phyloP scores from a whole-genome alignment of 2,329 filamentous ascomycete genomes.

The Colletotrichum eremochloae region DNA sequence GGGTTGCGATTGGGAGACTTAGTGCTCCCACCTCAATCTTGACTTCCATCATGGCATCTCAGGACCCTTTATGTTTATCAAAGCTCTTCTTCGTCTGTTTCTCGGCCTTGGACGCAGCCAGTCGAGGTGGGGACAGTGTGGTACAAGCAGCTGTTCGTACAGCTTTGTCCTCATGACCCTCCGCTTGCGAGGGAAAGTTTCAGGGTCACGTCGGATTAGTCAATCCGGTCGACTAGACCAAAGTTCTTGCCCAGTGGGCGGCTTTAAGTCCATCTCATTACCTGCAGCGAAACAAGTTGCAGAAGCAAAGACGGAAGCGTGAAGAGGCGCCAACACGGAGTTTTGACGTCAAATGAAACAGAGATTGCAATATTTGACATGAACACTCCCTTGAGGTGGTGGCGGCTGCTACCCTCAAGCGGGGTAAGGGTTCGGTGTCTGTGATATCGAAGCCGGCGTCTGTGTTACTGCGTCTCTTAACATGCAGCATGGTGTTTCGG shows the following conservation, averaged over 20 bases:
- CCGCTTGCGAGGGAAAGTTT: no score
- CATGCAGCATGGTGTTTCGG: slow-evolving; percentile 21
- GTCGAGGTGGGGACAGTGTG: neutral
- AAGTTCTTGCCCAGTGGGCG: neutral
- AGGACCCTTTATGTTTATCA: neutral
- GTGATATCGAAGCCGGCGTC: neutral
- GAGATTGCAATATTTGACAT: neutral
- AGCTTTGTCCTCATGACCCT: neutral
- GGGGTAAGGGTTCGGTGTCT: slow-evolving; percentile 5
- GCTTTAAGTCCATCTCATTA: neutral
- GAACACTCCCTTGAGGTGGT: neutral
- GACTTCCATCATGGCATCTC: neutral
- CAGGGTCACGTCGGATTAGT: neutral
- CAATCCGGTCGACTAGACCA: neutral
- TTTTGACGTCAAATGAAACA: slow-evolving; percentile 12
- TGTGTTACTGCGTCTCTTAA: slow-evolving; percentile 20
- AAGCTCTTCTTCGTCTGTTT: neutral
- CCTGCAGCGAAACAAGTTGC: neutral
- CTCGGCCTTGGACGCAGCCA: neutral
- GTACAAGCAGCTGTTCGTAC: neutral
- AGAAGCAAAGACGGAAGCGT: slow-evolving; percentile 6
- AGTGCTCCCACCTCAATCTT: neutral
- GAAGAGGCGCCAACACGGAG: neutral
- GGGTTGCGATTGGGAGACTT: neutral
- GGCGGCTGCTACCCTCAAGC: neutral